Conservation (phyloP, 2,329 filamentous ascomycete genomes). For the Monilinia polystroma region DNA sequence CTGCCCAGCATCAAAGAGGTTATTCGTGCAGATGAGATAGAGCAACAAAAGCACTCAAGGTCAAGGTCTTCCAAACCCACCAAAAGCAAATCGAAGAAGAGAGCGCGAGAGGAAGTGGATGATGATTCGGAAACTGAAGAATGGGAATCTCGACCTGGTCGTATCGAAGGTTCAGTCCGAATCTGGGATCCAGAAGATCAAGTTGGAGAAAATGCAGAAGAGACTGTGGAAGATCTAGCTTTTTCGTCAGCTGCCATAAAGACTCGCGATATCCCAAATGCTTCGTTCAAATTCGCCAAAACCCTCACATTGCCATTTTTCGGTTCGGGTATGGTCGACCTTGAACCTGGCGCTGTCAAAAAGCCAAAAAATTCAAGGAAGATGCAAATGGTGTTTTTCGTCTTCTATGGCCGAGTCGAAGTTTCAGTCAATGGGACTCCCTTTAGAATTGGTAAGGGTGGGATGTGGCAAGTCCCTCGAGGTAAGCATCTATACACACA, state of each 20-base stretch:
- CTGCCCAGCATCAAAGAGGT: slow-evolving; percentile 73
- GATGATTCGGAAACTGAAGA: slow-evolving; percentile 61
- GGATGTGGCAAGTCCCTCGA: slow-evolving; percentile 91
- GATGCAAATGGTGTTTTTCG: slow-evolving; percentile 97
- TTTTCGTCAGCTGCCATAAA: slow-evolving; percentile 51
- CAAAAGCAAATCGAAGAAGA: slow-evolving; percentile 35
- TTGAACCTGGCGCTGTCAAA: slow-evolving; percentile 81
- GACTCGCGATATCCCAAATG: slow-evolving; percentile 58
- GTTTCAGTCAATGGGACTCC: slow-evolving; percentile 73
- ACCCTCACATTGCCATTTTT: slow-evolving; percentile 82
- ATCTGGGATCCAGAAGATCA: slow-evolving; percentile 63
- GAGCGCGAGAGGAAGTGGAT: slow-evolving; percentile 38
- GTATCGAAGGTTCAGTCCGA: slow-evolving; percentile 61
- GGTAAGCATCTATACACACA: slow-evolving; percentile 56
- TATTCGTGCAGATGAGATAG: slow-evolving; percentile 65
- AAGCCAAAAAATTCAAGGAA: slow-evolving; percentile 86
- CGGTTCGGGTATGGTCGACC: slow-evolving; percentile 83
- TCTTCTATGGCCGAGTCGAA: slow-evolving; percentile 77
- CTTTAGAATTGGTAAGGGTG: slow-evolving; percentile 83
- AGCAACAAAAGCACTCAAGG: slow-evolving; percentile 42
- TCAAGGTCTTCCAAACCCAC: slow-evolving; percentile 27
- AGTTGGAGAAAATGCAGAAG: slow-evolving; percentile 53
- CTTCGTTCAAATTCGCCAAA: slow-evolving; percentile 85
- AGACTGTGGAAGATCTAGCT: slow-evolving; percentile 56
- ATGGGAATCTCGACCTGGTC: slow-evolving; percentile 69